Percentiles rank a stretch among this genome's conserved stretches.
Conservation (phyloP, 805 yeast genomes). For the Priceomyces melissophilus region DNA sequence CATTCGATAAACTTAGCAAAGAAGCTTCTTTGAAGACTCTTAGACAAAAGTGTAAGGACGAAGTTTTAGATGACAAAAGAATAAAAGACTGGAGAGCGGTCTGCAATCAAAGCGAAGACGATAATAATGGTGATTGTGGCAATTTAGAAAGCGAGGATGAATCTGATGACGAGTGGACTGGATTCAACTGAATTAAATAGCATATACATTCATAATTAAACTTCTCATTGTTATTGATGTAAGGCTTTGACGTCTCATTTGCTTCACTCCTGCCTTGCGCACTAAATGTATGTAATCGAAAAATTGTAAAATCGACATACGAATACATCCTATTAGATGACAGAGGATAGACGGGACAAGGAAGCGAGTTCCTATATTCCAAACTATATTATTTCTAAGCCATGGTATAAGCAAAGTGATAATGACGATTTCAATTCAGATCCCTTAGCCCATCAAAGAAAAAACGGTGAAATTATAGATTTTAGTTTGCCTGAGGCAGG, state of each 20-base stretch:
- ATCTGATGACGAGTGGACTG: conserved; percentile 32
- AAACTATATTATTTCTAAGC: conserved; percentile 34
- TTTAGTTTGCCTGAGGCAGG: conserved; percentile 56
- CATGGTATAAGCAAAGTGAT: conserved; percentile 40
- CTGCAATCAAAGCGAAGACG: conserved; percentile 21
- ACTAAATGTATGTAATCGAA: too few species aligned
- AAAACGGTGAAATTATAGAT: conserved; percentile 33
- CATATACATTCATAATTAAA: neutral
- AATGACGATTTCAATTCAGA: conserved; percentile 33
- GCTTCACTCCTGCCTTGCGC: too few species aligned
- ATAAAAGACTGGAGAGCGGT: conserved; percentile 61
- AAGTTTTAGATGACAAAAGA: conserved; percentile 63
- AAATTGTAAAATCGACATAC: neutral
- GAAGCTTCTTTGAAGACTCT: conserved; percentile 58
- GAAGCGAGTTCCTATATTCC: conserved; percentile 33
- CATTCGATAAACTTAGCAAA: conserved; percentile 52
- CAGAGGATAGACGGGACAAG: conserved; percentile 9
- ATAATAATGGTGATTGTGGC: conserved; percentile 12
- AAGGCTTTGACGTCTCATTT: too few species aligned
- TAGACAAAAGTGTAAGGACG: conserved; percentile 60
- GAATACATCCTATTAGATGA: conserved; percentile 3
- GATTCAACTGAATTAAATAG: conserved; percentile 19
- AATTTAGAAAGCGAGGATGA: conserved; percentile 13
- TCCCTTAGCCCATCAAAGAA: conserved; percentile 51
- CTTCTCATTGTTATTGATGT: too few species aligned